Base-by-base conservation (phyloP, 495 filamentous ascomycete species). In the Neurospora africana region DNA sequence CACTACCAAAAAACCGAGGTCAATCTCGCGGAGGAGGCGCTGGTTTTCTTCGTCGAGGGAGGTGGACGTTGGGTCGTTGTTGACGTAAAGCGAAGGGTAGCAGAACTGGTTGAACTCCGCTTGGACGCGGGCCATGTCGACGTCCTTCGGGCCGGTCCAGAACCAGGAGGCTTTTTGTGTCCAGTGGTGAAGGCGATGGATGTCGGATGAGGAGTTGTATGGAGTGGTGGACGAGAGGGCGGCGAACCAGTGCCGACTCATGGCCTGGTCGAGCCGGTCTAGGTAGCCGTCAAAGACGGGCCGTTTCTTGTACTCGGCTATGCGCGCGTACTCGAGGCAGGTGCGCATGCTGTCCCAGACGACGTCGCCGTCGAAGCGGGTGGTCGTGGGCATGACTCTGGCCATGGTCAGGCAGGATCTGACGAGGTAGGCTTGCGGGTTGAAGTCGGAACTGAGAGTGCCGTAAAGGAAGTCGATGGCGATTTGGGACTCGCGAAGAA, bases 311-410 rank as follows among this genome's bases (percentile, higher is more conserved):
- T 65, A 65, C 33, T 69, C 68, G 68, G 68, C 68, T 36, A 69
- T 69, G 33, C 38, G 68, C 11, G 68, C 68, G 19, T 69, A 69
- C 5, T 40, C 35, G 10, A 69, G 68, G 2, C 68, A 36, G 6
- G 68, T 40, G 38, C 38, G 38, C 68, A 69, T 69, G 15, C 68
- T 69, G n/a, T 69, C 68, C 68, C 68, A 69, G 2, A 69, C 68
- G 10, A 44, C 35, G 38, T 69, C 68, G 8, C 68, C 68, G 11
- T 36, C 68, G 33, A 40, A 69, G 2, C 11, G 11, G 4, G 35
- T 44, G 30, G 68, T 69, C 13, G 68, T 36, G 6, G 68, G 38
- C 35, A 37, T 69, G 15, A 40, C 33, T 19, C 38, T 69, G 68
- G 68, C 68, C 33, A 69, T 4, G 5, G 38, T 36, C 38, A 69